A percentile compares a stretch with the other conserved stretches of the same genome.
These are phyloP conservation scores for Dioscorea alata DNA, from an alignment of 106 monocot genomes.

Conservation along the genomic window DNA sequence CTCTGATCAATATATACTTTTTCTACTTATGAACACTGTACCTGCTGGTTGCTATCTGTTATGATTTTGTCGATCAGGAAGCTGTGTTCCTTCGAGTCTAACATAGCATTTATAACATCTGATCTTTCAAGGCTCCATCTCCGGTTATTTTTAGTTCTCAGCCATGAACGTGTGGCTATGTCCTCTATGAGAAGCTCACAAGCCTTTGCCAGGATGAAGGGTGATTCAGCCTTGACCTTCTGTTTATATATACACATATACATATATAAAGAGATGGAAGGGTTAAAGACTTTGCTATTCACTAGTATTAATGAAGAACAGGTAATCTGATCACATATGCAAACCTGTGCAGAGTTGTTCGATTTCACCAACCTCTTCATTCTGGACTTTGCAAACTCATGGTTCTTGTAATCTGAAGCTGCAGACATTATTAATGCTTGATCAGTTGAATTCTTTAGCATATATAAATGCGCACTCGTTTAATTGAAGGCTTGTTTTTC, in stretches of 20 bases:
- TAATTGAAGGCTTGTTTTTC: too few relatives aligned
- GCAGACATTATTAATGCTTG: too few relatives aligned
- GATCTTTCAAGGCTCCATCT: neutral
- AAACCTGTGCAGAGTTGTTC: neutral
- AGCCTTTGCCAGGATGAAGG: neutral
- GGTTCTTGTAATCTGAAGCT: neutral
- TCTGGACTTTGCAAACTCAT: neutral
- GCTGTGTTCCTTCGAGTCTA: neutral
- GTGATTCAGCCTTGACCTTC: neutral
- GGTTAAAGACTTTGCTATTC: neutral
- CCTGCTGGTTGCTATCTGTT: too few relatives aligned
- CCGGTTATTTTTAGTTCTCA: neutral
- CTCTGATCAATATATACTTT: too few relatives aligned
- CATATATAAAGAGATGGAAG: neutral
- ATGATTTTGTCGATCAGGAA: neutral
- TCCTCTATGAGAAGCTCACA: conserved; percentile 4
- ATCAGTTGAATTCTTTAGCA: too few relatives aligned
- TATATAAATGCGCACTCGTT: too few relatives aligned
- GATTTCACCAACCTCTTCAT: neutral
- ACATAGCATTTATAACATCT: neutral
- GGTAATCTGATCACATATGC: neutral
- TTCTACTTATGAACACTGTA: too few relatives aligned
- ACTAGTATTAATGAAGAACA: too few relatives aligned
- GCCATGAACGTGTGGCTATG: neutral
- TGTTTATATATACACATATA: neutral